A percentile compares a stretch with the other conserved stretches of the same genome.
Evolutionary conservation across 352 stramenopile species (phyloP).

Genomic region (Blastocystis sp.): DNA sequence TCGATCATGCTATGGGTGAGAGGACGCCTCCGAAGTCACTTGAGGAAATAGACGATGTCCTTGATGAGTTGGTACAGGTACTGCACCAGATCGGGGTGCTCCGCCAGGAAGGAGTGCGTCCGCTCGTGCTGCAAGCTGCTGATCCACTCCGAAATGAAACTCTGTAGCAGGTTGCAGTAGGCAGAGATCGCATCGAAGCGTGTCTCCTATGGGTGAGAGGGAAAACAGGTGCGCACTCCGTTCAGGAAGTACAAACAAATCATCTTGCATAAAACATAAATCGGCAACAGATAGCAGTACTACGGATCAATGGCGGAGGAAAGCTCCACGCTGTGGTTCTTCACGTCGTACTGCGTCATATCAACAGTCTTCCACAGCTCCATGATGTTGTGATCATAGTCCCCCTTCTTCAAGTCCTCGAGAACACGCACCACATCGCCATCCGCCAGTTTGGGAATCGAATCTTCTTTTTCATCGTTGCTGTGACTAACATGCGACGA

Average conservation of each 20-base stretch:
- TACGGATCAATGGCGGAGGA: neutral
- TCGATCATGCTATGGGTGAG: conserved; percentile 43
- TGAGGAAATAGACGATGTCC: conserved; percentile 52
- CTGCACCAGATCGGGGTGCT: conserved; percentile 6
- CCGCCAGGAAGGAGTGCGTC: neutral
- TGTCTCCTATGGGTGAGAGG: neutral
- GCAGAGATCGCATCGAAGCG: neutral
- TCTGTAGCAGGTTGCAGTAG: conserved; percentile 24
- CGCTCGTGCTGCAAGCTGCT: neutral
- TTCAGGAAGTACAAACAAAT: conserved; percentile 28
- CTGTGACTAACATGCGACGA: neutral
- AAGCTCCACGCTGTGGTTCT: neutral
- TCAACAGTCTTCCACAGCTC: conserved; percentile 43
- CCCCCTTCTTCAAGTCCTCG: conserved; percentile 51
- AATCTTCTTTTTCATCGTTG: neutral
- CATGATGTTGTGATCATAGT: conserved; percentile 52
- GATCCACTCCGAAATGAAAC: conserved; percentile 60
- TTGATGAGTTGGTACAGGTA: conserved; percentile 44
- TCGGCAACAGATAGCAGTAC: conserved; percentile 55
- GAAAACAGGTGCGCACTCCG: neutral
- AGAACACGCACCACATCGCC: conserved; percentile 21
- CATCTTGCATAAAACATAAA: conserved; percentile 34
- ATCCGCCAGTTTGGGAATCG: conserved; percentile 23
- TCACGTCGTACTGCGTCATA: conserved; percentile 22
- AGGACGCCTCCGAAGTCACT: neutral